Evolutionary conservation across 768 basidiomycete species (phyloP).

Genomic region (Rhizopogon salebrosus): DNA sequence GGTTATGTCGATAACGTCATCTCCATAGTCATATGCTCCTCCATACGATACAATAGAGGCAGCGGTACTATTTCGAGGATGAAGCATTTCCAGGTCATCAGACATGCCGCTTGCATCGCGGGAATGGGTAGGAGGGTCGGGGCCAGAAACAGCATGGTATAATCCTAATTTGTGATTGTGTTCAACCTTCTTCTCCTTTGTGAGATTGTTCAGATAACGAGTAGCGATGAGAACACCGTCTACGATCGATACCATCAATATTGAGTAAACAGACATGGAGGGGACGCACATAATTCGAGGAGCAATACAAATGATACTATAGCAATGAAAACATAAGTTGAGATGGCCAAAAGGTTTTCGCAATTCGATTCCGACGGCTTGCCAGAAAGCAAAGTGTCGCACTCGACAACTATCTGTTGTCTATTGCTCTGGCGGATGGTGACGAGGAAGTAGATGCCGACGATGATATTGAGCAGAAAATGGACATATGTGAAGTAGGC

Average conservation of each 20-base stretch:
- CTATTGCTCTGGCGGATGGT: constrained; percentile 42
- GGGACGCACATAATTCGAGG: constrained; percentile 51
- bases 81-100: constrained; percentile 25
- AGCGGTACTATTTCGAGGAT: constrained; percentile 5
- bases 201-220: constrained; percentile 49
- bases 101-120: constrained; percentile 16
- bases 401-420: constrained; percentile 38
- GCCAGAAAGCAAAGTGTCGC: constrained; percentile 39
- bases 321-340: constrained; percentile 41
- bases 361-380: constrained; percentile 41
- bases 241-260: constrained; percentile 18
- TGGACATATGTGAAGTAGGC: constrained; percentile 53
- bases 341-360: constrained; percentile 33
- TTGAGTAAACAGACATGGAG: not conserved
- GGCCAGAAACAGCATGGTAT: constrained; percentile 23
- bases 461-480: constrained; percentile 48
- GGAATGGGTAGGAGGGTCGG: constrained; percentile 11
- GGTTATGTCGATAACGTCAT: constrained; percentile 19
- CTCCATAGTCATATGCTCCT: constrained; percentile 10
- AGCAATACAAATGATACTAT: constrained; percentile 41
- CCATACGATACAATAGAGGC: not conserved
- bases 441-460: constrained; percentile 48
- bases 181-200: constrained; percentile 41
- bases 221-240: constrained; percentile 51
- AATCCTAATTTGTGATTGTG: constrained; percentile 30